Conservation (phyloP, 1,139 yeast species). For the Yamadazyma taylorii region DNA sequence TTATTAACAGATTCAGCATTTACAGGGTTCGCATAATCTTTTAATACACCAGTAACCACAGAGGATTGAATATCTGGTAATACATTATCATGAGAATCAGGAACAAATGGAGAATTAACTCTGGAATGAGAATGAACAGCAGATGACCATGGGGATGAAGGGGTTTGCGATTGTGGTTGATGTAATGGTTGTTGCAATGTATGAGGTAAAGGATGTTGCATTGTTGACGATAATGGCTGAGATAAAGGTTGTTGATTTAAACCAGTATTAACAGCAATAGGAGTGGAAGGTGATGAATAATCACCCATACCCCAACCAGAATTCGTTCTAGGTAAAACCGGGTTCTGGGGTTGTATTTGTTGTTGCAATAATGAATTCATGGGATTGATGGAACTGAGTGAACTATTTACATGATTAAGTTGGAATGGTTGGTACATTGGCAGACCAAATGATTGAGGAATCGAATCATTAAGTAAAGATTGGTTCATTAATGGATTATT, state of each 20-base stretch:
- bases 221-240: slow-evolving; percentile 7
- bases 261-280: slow-evolving; percentile 24
- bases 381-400: slow-evolving; percentile 9
- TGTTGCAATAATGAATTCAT: slow-evolving; percentile 37
- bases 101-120: slow-evolving; percentile 43
- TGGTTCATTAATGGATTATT: slow-evolving; percentile 10
- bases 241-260: slow-evolving; percentile 3
- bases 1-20: too few relatives aligned
- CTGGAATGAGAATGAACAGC: slow-evolving; percentile 37
- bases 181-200: slow-evolving; percentile 1
- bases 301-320: slow-evolving; percentile 45
- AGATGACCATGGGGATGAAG: slow-evolving; percentile 45
- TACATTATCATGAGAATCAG: slow-evolving; percentile 25
- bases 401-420: slow-evolving; percentile 3
- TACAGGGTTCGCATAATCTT: too few relatives aligned
- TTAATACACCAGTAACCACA: slow-evolving; percentile 39
- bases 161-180: slow-evolving; percentile 30
- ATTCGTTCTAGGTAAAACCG: slow-evolving; percentile 34
- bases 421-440: slow-evolving; percentile 12
- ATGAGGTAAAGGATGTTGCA: not conserved
- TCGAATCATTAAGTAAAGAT: slow-evolving; percentile 13
- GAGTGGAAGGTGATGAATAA: slow-evolving; percentile 28
- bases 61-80: slow-evolving; percentile 38
- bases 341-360: slow-evolving; percentile 33
- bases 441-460: slow-evolving; percentile 5